Conservation (phyloP, 2,329 filamentous ascomycete species). For the Neofusicoccum kwambonambiense region DNA sequence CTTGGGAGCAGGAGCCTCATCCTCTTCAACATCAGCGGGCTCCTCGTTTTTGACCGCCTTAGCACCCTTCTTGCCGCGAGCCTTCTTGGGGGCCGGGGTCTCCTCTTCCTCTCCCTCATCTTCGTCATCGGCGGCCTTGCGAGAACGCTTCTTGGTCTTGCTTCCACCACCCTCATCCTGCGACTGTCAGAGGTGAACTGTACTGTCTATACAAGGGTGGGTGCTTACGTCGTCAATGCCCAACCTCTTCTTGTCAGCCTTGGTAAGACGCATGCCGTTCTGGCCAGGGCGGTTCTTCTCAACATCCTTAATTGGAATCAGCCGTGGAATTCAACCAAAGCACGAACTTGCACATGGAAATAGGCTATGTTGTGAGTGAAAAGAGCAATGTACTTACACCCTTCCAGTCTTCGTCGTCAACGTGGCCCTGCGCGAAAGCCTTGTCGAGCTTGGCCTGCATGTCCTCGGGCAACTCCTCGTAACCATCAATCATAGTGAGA, state of each 20-base stretch:
- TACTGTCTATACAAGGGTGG: constrained; percentile 9
- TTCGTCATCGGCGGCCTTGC: constrained; percentile 29
- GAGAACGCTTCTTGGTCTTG: constrained; percentile 42
- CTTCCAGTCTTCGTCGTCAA: constrained; percentile 83
- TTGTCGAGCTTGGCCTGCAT: constrained; percentile 70
- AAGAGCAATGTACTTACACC: constrained; percentile 60
- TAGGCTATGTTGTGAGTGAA: constrained; percentile 16
- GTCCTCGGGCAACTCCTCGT: constrained; percentile 70
- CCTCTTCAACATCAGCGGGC: constrained; percentile 20
- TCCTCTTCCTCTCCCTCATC: constrained; percentile 34
- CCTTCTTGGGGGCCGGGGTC: constrained; percentile 24
- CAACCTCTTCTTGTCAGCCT: constrained; percentile 28
- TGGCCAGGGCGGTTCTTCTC: constrained; percentile 70
- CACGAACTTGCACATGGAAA: constrained; percentile 21
- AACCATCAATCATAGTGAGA: constrained; percentile 73
- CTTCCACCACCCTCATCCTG: constrained; percentile 26
- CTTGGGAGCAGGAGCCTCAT: constrained; percentile 29
- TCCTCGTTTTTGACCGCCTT: constrained; percentile 25
- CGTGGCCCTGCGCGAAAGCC: constrained; percentile 73
- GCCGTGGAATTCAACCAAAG: constrained; percentile 21
- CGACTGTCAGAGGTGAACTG: not conserved
- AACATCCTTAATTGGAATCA: constrained; percentile 57
- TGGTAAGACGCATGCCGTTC: constrained; percentile 57
- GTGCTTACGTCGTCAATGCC: constrained; percentile 24
- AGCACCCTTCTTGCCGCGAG: constrained; percentile 32